Base-by-base conservation (phyloP, 2,329 filamentous ascomycete genomes). In the Fragosphaeria purpurea region DNA sequence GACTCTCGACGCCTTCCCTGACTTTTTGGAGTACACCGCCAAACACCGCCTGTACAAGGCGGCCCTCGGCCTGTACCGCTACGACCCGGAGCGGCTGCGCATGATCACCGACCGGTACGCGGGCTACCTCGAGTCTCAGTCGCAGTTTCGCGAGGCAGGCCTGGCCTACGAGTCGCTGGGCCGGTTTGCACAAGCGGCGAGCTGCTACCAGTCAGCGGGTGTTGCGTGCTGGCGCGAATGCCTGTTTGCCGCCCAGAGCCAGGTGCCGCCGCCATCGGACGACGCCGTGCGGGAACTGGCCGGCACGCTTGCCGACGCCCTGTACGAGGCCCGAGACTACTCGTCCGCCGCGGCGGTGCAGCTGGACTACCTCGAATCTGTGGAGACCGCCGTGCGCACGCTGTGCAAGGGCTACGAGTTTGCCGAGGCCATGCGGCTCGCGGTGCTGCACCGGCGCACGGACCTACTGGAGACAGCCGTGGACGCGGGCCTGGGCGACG, bases 381-480 rank as follows among this genome's bases (percentile, higher is more conserved):
- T 88, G 50, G 75, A 83, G 42, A 72, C 72, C 4, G 87, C 89
- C 11, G 79, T 87, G 46, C 77, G 76, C n/a, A 80, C 84, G 37
- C 80, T 95, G 48, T 97, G 93, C 75, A 88, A 85, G 62, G 91
- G 86, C 46, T 89, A 88, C 61, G 80, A 82, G 59, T 98, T 96
- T 64, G 80, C 85, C 46, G 88, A 95, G 59, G 93, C 93, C n/a
- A 81, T 90, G 58, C 87, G 90, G 37, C 72, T 94, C 31, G 76
- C 86, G 38, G 76, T 79, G 5, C 74, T 84, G 4, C 76, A 80
- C 54, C 68, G 70, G 2, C 76, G 79, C 69, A 2, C 76, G 77
- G 12, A 78, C 0, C 76, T 94, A 5, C 75, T 97, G 37, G 68
- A 67, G 6, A 68, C 76, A 0, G 77, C 86, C 49, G 75, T 98